These are phyloP conservation scores for Penicillium sp. DNA, from an alignment of 2,329 filamentous ascomycete species.

Conservation along the genomic window DNA sequence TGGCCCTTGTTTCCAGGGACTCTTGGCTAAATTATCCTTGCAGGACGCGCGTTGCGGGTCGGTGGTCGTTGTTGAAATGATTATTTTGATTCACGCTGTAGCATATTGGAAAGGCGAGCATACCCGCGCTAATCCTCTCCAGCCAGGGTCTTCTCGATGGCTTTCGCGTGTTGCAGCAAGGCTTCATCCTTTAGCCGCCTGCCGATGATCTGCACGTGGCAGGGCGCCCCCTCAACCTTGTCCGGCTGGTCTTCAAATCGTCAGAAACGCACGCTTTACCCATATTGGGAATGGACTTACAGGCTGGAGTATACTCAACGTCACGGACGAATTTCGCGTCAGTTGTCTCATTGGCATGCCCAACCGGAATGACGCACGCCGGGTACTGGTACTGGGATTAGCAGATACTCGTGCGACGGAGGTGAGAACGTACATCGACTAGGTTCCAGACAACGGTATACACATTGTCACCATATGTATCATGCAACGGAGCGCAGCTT, in stretches of 20 bases:
- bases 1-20: background rate
- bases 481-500: slow-evolving; percentile 28
- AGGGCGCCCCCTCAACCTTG: slow-evolving; percentile 27
- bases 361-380: slow-evolving; percentile 29
- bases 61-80: background rate
- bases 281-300: slow-evolving; percentile 17
- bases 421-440: slow-evolving; percentile 27
- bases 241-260: slow-evolving; percentile 22
- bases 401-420: background rate
- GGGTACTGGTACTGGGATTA: slow-evolving; percentile 24
- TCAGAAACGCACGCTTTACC: background rate
- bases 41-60: background rate
- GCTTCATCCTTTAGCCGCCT: slow-evolving; percentile 30
- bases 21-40: background rate
- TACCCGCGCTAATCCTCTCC: background rate
- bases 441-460: slow-evolving; percentile 31
- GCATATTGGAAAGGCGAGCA: background rate
- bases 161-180: slow-evolving; percentile 24
- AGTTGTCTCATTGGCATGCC: slow-evolving; percentile 19
- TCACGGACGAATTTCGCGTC: slow-evolving; percentile 28
- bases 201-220: slow-evolving; percentile 31
- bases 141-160: slow-evolving; percentile 21
- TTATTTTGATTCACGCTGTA: background rate
- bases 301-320: slow-evolving; percentile 26
- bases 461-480: slow-evolving; percentile 25